Percentiles rank a stretch among this genome's conserved stretches.
phyloP scores from a whole-genome alignment of 768 basidiomycete genomes.

The Clitopilus passeckerianus region DNA sequence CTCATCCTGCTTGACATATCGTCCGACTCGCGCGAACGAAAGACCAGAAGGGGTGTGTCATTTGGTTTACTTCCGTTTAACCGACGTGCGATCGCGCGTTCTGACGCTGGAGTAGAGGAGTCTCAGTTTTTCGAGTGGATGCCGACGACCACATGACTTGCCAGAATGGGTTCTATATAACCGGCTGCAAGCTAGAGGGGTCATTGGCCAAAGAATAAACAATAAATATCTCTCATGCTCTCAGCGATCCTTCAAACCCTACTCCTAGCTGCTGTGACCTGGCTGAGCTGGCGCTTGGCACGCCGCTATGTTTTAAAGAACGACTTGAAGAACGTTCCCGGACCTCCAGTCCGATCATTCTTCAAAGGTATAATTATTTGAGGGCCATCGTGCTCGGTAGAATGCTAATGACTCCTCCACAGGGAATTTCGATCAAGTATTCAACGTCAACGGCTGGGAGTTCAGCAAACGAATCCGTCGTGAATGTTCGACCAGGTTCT shows the following conservation, averaged over 20 bases:
- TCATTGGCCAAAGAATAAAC: too few species aligned
- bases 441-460: conserved; percentile 12
- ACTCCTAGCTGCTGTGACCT: background rate
- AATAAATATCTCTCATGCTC: too few species aligned
- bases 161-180: too few species aligned
- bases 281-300: conserved; percentile 8
- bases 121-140: too few species aligned
- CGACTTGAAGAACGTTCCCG: conserved; percentile 28
- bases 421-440: conserved; percentile 13
- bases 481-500: conserved; percentile 6
- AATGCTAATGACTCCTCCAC: background rate
- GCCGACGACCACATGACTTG: too few species aligned
- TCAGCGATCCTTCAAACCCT: background rate
- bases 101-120: too few species aligned
- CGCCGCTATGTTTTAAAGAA: conserved; percentile 11
- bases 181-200: too few species aligned
- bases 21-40: too few species aligned
- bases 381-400: background rate
- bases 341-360: conserved; percentile 22
- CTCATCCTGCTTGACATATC: too few species aligned
- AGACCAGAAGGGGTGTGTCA: too few species aligned
- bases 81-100: too few species aligned
- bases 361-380: conserved; percentile 19
- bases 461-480: conserved; percentile 7
- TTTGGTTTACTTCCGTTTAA: too few species aligned